phyloP scores from a whole-genome alignment of 1,284 basidiomycete genomes.

The Sporisorium exsertum region DNA sequence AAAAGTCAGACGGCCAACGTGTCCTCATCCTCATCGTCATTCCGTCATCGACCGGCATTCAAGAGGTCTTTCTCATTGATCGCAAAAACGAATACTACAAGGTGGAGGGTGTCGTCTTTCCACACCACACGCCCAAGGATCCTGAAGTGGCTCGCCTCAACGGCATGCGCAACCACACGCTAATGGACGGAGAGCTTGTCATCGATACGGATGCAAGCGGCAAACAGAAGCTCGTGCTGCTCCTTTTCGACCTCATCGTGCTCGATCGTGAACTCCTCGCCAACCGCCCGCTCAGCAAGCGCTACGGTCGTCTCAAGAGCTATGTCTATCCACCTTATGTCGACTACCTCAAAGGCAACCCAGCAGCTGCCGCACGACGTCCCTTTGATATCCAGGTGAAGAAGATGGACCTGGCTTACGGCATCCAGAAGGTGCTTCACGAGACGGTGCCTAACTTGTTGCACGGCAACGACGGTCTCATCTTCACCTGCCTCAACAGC shows the following conservation, averaged over 20 bases:
- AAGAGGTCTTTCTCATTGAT: constrained; percentile 81
- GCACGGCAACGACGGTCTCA: constrained; percentile 95
- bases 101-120: constrained; percentile 80
- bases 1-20: constrained; percentile 98
- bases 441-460: constrained; percentile 87
- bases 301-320: constrained; percentile 85
- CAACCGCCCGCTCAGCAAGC: constrained; percentile 81
- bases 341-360: constrained; percentile 78
- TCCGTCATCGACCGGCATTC: constrained; percentile 72
- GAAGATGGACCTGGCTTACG: constrained; percentile 88
- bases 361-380: constrained; percentile 75
- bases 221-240: constrained; percentile 76
- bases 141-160: constrained; percentile 14
- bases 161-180: constrained; percentile 76
- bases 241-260: constrained; percentile 94
- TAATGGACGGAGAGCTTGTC: constrained; percentile 95
- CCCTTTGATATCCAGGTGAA: constrained; percentile 90
- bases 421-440: constrained; percentile 84
- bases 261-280: constrained; percentile 88
- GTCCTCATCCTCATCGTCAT: constrained; percentile 85
- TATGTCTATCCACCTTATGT: constrained; percentile 86
- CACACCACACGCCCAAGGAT: constrained; percentile 69
- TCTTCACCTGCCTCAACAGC: constrained; percentile 91
- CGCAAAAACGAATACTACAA: constrained; percentile 88
- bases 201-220: constrained; percentile 79